phyloP scores from a whole-genome alignment of 176 grass and related monocot species.

The Rhynchospora pubera region DNA sequence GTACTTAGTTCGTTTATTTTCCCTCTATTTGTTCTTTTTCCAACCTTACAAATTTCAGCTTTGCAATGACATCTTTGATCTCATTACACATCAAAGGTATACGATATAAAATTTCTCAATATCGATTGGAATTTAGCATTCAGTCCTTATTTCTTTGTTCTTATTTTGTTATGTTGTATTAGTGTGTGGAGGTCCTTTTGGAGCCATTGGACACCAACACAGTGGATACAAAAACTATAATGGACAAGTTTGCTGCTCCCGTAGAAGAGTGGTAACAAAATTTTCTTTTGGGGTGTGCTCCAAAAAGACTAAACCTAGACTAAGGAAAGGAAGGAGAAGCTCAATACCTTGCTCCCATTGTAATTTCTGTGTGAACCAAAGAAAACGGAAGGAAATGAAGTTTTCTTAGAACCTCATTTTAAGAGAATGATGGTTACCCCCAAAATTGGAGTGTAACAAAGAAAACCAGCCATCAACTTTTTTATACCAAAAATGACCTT shows the following conservation, averaged over 20 bases:
- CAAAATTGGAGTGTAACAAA: too few species aligned
- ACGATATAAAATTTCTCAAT: conserved; percentile 5
- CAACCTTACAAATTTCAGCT: not conserved
- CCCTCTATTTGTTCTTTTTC: not conserved
- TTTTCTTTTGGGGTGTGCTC: too few species aligned
- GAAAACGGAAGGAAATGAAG: too few species aligned
- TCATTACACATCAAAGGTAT: conserved; percentile 81
- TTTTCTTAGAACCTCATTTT: too few species aligned
- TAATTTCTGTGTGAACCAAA: too few species aligned
- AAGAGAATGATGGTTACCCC: too few species aligned
- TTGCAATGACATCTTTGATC: not conserved
- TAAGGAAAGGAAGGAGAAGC: too few species aligned
- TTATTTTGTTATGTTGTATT: conserved; percentile 6
- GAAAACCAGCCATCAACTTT: too few species aligned
- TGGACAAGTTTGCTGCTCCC: conserved; percentile 75
- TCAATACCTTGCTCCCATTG: too few species aligned
- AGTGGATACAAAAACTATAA: conserved; percentile 62
- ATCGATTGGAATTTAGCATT: not conserved
- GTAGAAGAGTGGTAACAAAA: not conserved
- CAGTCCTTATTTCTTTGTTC: conserved; percentile 12
- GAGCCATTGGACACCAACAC: conserved; percentile 49
- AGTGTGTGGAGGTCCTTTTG: conserved; percentile 76
- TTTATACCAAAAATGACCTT: too few species aligned
- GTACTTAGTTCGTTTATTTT: not conserved
- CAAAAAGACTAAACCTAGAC: too few species aligned